Conservation (phyloP, 768 basidiomycete genomes). For the Kwoniella heveanensis region DNA sequence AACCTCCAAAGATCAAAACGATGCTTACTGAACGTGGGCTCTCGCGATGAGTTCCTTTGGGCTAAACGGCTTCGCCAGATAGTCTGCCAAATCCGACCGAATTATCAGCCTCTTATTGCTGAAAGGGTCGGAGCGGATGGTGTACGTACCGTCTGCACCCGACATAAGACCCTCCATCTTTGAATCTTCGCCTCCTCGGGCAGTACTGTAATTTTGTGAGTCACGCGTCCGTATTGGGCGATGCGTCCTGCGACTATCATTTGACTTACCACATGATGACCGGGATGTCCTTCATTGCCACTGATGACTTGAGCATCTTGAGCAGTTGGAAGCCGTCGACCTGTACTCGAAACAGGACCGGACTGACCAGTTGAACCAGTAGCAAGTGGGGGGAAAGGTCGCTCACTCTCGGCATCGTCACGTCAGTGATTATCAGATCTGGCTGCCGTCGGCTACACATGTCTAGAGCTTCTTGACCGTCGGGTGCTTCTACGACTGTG, state of each 20-base stretch:
- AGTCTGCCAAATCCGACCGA: too few relatives aligned
- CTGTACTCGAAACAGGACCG: too few relatives aligned
- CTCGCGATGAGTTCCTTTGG: slow-evolving; percentile 56
- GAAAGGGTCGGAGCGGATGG: too few relatives aligned
- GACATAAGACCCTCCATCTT: slow-evolving; percentile 55
- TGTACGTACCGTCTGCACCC: slow-evolving; percentile 52
- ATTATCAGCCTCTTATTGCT: too few relatives aligned
- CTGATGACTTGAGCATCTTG: slow-evolving; percentile 35
- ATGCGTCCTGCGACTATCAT: not conserved
- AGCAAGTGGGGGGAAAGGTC: slow-evolving; percentile 11
- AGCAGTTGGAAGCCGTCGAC: slow-evolving; percentile 55
- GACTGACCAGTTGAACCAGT: not conserved
- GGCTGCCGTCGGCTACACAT: slow-evolving; percentile 34
- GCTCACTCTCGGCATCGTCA: slow-evolving; percentile 55
- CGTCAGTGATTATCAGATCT: slow-evolving; percentile 54
- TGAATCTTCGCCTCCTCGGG: slow-evolving; percentile 55
- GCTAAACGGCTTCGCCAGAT: slow-evolving; percentile 56
- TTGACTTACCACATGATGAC: slow-evolving; percentile 50
- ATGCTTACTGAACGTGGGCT: slow-evolving; percentile 35
- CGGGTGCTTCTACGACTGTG: slow-evolving; percentile 48
- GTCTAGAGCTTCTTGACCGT: slow-evolving; percentile 52
- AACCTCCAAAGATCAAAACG: not conserved
- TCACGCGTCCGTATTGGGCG: too few relatives aligned
- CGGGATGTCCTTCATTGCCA: slow-evolving; percentile 40
- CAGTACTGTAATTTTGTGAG: too few relatives aligned